These are phyloP conservation scores for Triticum monococcum DNA, from an alignment of 176 grass and related monocot genomes.

Conservation along the genomic window DNA sequence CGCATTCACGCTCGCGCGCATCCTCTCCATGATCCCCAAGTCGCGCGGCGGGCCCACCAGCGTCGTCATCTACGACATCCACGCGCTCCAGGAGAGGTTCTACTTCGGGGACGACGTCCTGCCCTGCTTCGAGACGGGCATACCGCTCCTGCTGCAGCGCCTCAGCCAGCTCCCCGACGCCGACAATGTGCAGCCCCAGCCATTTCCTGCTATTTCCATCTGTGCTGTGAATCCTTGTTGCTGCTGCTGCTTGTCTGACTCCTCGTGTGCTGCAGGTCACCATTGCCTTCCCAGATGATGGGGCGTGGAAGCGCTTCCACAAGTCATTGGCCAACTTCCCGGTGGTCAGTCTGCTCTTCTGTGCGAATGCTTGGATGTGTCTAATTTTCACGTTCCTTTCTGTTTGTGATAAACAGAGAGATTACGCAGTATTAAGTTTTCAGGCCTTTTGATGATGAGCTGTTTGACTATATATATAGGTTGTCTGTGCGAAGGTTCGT, in stretches of 20 bases:
- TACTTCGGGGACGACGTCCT: conserved; percentile 83
- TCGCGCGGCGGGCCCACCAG: conserved; percentile 89
- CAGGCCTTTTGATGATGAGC: background rate
- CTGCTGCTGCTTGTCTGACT: background rate
- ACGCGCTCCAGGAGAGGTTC: conserved; percentile 79
- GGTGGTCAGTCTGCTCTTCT: conserved; percentile 39
- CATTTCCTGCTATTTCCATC: background rate
- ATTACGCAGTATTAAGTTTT: background rate
- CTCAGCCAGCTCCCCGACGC: conserved; percentile 74
- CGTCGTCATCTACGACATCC: conserved; percentile 95
- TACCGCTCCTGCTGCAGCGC: conserved; percentile 69
- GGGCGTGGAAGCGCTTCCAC: conserved; percentile 96
- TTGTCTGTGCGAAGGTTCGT: conserved; percentile 84
- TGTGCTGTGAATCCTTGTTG: background rate
- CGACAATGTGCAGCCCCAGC: conserved; percentile 43
- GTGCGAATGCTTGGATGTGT: conserved; percentile 1
- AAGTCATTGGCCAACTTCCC: conserved; percentile 76
- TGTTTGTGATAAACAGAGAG: background rate
- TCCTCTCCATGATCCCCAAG: conserved; percentile 88
- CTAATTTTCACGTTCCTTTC: background rate
- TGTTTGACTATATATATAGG: conserved; percentile 42
- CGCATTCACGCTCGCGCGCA: conserved; percentile 83
- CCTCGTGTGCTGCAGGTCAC: conserved; percentile 54
- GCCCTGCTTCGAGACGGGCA: conserved; percentile 83
- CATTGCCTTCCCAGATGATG: conserved; percentile 96